A percentile compares a stretch with the other conserved stretches of the same genome.
phyloP scores from a whole-genome alignment of 2,329 filamentous ascomycete genomes.

The Aspergillus thermomutatus region DNA sequence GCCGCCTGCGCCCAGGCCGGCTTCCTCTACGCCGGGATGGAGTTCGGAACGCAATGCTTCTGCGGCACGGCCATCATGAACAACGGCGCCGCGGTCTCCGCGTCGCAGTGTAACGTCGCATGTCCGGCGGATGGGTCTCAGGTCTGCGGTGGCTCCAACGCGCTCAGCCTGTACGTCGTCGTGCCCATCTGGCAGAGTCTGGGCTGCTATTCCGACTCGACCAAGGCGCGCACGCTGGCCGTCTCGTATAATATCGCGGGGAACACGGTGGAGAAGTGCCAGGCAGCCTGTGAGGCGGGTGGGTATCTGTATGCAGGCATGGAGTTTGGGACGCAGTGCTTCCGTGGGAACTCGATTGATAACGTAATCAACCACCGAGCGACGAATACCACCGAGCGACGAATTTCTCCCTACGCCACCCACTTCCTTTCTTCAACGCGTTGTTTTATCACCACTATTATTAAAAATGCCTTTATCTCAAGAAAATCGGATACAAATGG shows the following conservation, averaged over 20 bases:
- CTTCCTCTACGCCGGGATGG: conserved; percentile 10
- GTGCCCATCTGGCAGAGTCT: conserved; percentile 18
- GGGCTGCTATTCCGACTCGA: conserved; percentile 21
- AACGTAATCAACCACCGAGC: no score
- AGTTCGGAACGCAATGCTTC: conserved; percentile 14
- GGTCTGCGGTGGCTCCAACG: conserved; percentile 31
- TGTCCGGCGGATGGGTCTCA: conserved; percentile 42
- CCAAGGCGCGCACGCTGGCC: conserved; percentile 15
- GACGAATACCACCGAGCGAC: no score
- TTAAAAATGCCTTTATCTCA: no score
- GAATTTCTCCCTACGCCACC: no score
- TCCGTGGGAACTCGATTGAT: conserved; percentile 28
- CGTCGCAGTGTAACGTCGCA: conserved; percentile 45
- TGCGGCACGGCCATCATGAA: conserved; percentile 14
- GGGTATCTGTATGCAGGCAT: conserved; percentile 31
- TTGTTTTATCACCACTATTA: no score
- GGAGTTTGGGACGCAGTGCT: conserved; percentile 29
- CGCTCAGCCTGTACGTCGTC: conserved; percentile 15
- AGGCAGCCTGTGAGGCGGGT: conserved; percentile 21
- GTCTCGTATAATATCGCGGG: conserved; percentile 15
- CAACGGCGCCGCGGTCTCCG: conserved; percentile 10
- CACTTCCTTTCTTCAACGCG: no score
- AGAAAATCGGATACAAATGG: no score
- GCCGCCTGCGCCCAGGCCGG: conserved; percentile 4
- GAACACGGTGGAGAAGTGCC: conserved; percentile 28